Base-by-base conservation (phyloP, 2,329 filamentous ascomycete genomes). In the Penicillium sp. region DNA sequence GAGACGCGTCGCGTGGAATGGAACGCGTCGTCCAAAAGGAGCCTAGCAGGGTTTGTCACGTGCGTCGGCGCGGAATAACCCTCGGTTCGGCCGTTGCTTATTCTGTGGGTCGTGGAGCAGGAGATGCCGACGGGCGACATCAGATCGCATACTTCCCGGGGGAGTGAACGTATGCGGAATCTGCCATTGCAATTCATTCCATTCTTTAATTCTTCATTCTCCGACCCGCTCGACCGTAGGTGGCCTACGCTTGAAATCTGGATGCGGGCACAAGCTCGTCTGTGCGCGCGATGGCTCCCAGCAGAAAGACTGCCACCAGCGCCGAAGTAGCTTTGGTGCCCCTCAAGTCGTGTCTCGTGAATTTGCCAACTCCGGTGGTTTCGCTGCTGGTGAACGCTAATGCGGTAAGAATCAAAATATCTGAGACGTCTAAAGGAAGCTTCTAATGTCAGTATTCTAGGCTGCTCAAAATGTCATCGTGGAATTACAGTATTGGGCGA, bases 391-490 rank as follows among this genome's bases (percentile, higher is more conserved):
- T 93, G 64, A 96, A 92, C 75, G 83, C 92, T 65, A 95, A 97
- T 70, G 92, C 92, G 45, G 90, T 96, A 80, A 75, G 88, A 71
- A 14, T 14, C 40, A 56, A 46, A 60, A 42, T 49, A 21, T 45
- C 35, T 16, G 35, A 18, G 20, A 58, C 54, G 23, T 8, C 0
- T 1, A 12, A 26, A 21, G 20, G 3, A 12, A 1, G 2, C 9
- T 60, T 55, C 66, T 73, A 56, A 56, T 26, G n/a, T 40, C 12
- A 38, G 33, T 38, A 45, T 24, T 33, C 12, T 65, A 95, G 91
- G 83, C 92, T 59, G 90, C 89, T 33, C 94, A 99, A 76, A 96
- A 97, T 88, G 90, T 97, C 65, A 83, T 97, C 60, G 88, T 99
- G 71, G 94, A 99, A 76, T 82, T 99, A 62, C 88, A 82, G 70